These are phyloP conservation scores for Sanghuangporus weigelae DNA, from an alignment of 1,284 basidiomycete species.

Conservation along the genomic window DNA sequence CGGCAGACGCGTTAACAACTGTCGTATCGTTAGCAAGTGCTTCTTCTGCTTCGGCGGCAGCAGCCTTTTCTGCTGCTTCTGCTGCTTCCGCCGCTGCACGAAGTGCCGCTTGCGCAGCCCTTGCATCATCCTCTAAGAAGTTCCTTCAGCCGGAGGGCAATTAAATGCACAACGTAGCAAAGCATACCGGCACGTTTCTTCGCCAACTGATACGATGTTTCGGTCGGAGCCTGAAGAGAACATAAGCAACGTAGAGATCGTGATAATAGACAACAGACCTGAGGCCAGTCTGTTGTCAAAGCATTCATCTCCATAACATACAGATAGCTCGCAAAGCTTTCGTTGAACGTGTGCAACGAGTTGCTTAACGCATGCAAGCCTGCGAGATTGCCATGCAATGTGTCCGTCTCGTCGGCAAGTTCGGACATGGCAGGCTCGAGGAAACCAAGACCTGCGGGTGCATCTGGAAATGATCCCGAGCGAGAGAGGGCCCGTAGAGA, in stretches of 20 bases:
- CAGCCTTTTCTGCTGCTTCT: constrained; percentile 16
- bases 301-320: constrained; percentile 95
- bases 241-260: not conserved
- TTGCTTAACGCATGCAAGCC: constrained; percentile 68
- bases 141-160: not conserved
- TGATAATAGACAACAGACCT: constrained; percentile 44
- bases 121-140: constrained; percentile 39
- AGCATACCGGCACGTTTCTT: constrained; percentile 54
- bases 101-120: constrained; percentile 30
- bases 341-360: constrained; percentile 83
- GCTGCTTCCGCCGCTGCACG: constrained; percentile 25
- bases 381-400: constrained; percentile 72
- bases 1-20: constrained; percentile 26
- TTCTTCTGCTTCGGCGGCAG: constrained; percentile 23
- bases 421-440: constrained; percentile 81
- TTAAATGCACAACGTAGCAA: constrained; percentile 13
- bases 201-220: constrained; percentile 55
- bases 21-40: constrained; percentile 38
- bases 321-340: constrained; percentile 87
- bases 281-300: constrained; percentile 86
- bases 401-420: constrained; percentile 82
- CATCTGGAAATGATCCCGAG: constrained; percentile 62
- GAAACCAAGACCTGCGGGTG: constrained; percentile 82
- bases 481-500: constrained; percentile 82
- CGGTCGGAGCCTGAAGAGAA: constrained; percentile 49